phyloP scores from a whole-genome alignment of 495 filamentous ascomycete genomes.

The Rostrohypoxylon terebratum region DNA sequence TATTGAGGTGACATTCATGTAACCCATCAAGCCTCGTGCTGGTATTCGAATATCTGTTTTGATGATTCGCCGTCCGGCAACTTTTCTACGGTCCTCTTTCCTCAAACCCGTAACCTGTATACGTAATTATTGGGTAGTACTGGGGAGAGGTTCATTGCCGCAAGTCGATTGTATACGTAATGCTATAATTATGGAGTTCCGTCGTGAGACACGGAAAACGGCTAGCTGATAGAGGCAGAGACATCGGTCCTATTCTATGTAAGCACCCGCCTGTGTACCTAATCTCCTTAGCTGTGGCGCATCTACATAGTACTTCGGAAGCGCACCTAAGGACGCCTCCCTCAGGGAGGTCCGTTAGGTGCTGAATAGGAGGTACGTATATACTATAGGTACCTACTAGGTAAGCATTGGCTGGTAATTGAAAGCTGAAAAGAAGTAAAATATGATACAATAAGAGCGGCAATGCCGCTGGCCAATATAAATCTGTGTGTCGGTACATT shows the following conservation, averaged over 20 bases:
- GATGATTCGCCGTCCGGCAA: background rate
- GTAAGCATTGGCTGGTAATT: background rate
- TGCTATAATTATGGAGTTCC: background rate
- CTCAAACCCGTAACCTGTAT: background rate
- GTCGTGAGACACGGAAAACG: background rate
- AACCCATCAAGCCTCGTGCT: constrained; percentile 11
- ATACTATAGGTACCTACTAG: background rate
- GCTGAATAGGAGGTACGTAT: background rate
- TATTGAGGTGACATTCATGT: constrained; percentile 23
- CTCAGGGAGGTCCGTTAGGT: background rate
- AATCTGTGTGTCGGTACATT: background rate
- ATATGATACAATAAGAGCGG: background rate
- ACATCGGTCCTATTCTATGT: constrained; percentile 15
- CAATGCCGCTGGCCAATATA: background rate
- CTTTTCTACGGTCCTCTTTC: constrained; percentile 10
- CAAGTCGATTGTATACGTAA: background rate
- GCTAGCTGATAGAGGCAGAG: constrained; percentile 1
- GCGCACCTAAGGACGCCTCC: no score
- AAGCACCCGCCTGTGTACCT: background rate
- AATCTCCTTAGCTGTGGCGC: constrained; percentile 17
- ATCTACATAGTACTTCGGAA: background rate
- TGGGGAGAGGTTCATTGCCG: background rate
- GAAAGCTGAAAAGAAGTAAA: constrained; percentile 7
- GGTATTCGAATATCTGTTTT: background rate
- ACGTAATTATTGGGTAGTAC: constrained; percentile 11